phyloP scores from a whole-genome alignment of 164 flowering plant species.

The Umbellularia californica region DNA sequence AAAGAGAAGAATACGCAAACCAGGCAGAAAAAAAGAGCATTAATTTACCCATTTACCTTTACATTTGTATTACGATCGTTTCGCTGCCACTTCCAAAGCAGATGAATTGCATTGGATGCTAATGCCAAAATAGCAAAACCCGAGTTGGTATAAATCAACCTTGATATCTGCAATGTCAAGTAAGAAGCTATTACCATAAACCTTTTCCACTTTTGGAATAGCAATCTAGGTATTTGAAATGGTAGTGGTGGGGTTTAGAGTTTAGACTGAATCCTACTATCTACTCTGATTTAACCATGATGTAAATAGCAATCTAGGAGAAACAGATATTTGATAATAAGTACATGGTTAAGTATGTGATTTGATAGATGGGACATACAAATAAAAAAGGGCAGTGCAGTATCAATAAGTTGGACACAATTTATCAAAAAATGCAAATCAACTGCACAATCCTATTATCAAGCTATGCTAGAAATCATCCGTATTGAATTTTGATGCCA shows the following conservation, averaged over 20 bases:
- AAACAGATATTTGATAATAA: too few relatives aligned
- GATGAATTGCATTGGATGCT: slow-evolving; percentile 71
- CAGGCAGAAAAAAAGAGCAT: not conserved
- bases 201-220: not conserved
- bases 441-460: not conserved
- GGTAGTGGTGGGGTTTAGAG: not conserved
- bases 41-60: slow-evolving; percentile 36
- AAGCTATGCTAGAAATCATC: too few relatives aligned
- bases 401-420: not conserved
- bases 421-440: not conserved
- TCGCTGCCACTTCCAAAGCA: slow-evolving; percentile 80
- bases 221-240: not conserved
- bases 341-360: too few relatives aligned
- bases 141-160: slow-evolving; percentile 70
- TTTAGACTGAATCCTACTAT: not conserved
- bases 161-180: slow-evolving; percentile 47
- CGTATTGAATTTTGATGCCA: not conserved
- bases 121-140: slow-evolving; percentile 69
- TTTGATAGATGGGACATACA: too few relatives aligned
- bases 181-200: slow-evolving; percentile 9
- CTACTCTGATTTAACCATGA: too few relatives aligned
- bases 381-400: not conserved
- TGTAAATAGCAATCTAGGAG: too few relatives aligned
- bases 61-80: slow-evolving; percentile 58
- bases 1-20: not conserved